Evolutionary conservation across 176 grass and related monocot species (phyloP), one percentile per base, ranked within the genome.

Genomic region (Rhipidocladum racemiflorum): DNA sequence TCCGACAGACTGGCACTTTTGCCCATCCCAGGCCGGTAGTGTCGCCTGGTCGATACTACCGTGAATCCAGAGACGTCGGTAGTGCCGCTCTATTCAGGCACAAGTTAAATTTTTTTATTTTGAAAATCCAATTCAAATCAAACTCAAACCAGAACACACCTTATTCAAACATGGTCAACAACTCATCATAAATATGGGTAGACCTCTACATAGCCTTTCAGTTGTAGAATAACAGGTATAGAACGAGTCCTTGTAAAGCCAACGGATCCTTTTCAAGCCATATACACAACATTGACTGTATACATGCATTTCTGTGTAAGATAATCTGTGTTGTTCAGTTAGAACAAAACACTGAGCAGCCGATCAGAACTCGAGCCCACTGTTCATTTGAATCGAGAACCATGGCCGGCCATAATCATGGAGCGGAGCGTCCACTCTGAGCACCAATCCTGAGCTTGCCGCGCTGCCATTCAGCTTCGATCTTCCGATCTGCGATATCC

Each of bases 371-470:
- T 91, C 88, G 12, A 94, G n/a, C 9, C 86, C 86, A 45, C 92
- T 91, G 86, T 91, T 94, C 83, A 91, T 86, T 71, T 94, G 92
- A 32, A 94, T 62, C 0, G 88, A 91, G 65, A 91, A 84, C 83
- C 88, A 88, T 68, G 86, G 78, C 36, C 53, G 76, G 59, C 83
- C 60, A 28, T 81, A 66, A 56, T 40, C 45, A 28, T 85, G 53
- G 14, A 91, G 83, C 14, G 92, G 88, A 32, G 86, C 39, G 27
- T 94, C 88, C 49, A 84, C 86, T 78, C 88, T 94, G 18, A 86
- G 20, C 74, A 87, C 86, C 25, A 91, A 30, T 39, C 92, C 91
- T 23, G 86, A 88, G 13, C 80, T 86, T 6, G 75, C 53, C 1
- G 53, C 71, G 6, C 85, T 70, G 2, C 88, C 88, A 4, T 88